Conservation (phyloP, 257 asterid genomes). For the Nicotiana undulata region DNA sequence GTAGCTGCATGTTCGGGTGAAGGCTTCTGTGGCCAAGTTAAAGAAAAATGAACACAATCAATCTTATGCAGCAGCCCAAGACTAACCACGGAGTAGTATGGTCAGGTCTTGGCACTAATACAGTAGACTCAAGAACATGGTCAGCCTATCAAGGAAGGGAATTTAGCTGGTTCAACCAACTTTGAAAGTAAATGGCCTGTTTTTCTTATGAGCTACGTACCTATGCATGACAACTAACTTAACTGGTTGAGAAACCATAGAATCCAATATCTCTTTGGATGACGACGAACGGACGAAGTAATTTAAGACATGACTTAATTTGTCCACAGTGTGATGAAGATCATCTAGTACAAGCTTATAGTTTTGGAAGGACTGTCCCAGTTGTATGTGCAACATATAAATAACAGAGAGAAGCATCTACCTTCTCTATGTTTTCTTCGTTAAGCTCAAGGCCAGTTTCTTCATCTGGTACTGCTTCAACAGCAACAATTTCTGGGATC, state of each 20-base stretch:
- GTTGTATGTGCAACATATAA: neutral
- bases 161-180: neutral
- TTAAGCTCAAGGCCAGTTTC: conserved; percentile 94
- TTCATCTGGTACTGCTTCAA: conserved; percentile 87
- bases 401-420: conserved; percentile 18
- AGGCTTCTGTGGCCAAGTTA: neutral
- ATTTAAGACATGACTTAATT: neutral
- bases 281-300: neutral
- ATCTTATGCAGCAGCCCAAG: neutral
- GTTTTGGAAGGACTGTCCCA: neutral
- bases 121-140: neutral
- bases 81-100: neutral
- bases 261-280: neutral
- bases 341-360: neutral
- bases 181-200: neutral
- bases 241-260: neutral
- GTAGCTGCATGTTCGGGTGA: neutral
- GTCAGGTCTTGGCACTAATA: neutral
- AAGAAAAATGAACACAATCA: neutral
- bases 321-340: neutral
- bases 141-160: neutral
- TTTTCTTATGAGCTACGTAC: neutral
- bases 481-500: conserved; percentile 89
- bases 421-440: conserved; percentile 95
- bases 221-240: neutral